Evolutionary conservation across 495 filamentous ascomycete species (phyloP), one percentile per base, ranked within the genome.

Genomic region (Haplographium delicatum): DNA sequence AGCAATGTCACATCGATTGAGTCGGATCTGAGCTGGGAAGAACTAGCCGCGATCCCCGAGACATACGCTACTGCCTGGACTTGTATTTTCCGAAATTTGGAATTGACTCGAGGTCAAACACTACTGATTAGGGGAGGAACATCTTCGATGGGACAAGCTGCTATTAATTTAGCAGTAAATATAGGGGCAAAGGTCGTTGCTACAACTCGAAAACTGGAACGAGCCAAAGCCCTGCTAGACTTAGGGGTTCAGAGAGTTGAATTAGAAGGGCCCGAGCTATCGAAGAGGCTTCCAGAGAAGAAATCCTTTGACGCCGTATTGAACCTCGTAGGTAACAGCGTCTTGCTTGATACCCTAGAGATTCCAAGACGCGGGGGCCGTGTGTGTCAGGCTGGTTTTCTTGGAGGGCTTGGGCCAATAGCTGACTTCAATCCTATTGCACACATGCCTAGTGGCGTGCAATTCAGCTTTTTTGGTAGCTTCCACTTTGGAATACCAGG

Each of bases 391-490:
- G 72, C 70, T 2, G 72, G 72, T 0, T 75, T 64, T 48, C 54
- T 73, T 4, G 72, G 74, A 22, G 74, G 72, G 5, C 53, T 77
- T 23, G 70, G 52, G 2, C 71, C 74, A 4, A 57, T 77, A n/a
- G 31, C 35, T 2, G 66, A 72, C 15, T 75, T 75, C 60, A 74
- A 74, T 53, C 72, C 69, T 20, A 57, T 75, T 46, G 34, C 73
- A 10, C 62, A 74, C 56, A 74, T 74, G 68, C 65, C 61, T 20
- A 66, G 62, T 35, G 74, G 72, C 2, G 71, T 74, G n/a, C 71
- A 77, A 50, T 73, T 77, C 50, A 74, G 67, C 48, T 62, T 75
- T 20, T 77, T 74, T 56, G 60, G 64, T 10, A 72, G 70, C 41
- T 62, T 64, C 24, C 67, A 66, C 7, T 60, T 74, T 26, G 73